Evolutionary conservation across 257 asterid species (phyloP).

Genomic region (Scutellaria baicalensis): DNA sequence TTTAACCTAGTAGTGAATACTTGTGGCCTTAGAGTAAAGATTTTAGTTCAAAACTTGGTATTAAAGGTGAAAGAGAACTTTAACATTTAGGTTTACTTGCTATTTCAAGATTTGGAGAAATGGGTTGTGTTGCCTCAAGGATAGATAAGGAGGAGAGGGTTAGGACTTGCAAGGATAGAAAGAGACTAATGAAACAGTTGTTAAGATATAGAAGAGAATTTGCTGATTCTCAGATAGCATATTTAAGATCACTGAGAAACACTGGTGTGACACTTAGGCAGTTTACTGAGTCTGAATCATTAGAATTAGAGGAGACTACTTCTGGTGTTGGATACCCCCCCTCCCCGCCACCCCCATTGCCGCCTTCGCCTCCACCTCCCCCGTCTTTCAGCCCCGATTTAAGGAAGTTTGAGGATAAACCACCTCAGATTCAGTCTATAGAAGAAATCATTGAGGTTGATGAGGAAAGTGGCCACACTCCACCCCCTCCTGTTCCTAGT

Average conservation of each 20-base stretch:
- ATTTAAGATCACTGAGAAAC: slow-evolving; percentile 65
- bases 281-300: slow-evolving; percentile 68
- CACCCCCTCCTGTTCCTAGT: slow-evolving; percentile 52
- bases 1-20: too few relatives aligned
- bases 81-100: neutral
- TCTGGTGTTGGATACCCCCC: slow-evolving; percentile 45
- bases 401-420: slow-evolving; percentile 22
- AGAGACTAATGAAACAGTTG: slow-evolving; percentile 59
- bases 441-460: slow-evolving; percentile 45
- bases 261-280: slow-evolving; percentile 83
- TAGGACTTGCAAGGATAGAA: slow-evolving; percentile 64
- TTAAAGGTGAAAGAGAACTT: too few relatives aligned
- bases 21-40: too few relatives aligned
- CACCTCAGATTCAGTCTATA: slow-evolving; percentile 5
- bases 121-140: slow-evolving; percentile 83
- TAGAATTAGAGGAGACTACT: slow-evolving; percentile 57
- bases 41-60: too few relatives aligned
- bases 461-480: slow-evolving; percentile 38
- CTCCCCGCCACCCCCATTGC: slow-evolving; percentile 67
- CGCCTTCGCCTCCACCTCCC: slow-evolving; percentile 76
- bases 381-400: slow-evolving; percentile 68
- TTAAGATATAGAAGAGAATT: slow-evolving; percentile 50
- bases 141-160: slow-evolving; percentile 69
- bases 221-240: slow-evolving; percentile 67
- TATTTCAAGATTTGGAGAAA: slow-evolving; percentile 17